Evolutionary conservation across 257 asterid species (phyloP).

Genomic region (Eustoma russellianum): DNA sequence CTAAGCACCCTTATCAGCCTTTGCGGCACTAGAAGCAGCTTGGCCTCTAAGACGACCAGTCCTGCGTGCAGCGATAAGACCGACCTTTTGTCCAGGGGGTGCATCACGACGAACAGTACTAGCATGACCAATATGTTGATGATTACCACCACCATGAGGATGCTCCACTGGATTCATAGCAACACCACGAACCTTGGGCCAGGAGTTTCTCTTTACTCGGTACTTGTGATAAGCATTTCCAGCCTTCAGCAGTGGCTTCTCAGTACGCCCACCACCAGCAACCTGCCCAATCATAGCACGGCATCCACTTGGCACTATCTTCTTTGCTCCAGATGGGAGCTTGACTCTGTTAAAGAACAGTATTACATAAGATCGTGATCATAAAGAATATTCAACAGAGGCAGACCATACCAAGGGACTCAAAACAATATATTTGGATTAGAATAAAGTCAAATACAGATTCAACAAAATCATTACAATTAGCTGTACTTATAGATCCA

Average conservation of each 20-base stretch:
- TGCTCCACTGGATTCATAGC: slow-evolving; percentile 83
- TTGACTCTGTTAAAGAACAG: slow-evolving; percentile 30
- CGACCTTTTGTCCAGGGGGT: slow-evolving; percentile 82
- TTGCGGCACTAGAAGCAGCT: slow-evolving; percentile 67
- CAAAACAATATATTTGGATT: no score
- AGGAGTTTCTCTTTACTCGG: slow-evolving; percentile 65
- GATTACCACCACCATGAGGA: slow-evolving; percentile 93
- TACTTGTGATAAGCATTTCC: slow-evolving; percentile 72
- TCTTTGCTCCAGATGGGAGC: slow-evolving; percentile 81
- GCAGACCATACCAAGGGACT: no score
- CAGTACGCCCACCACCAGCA: slow-evolving; percentile 81
- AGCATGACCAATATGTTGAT: slow-evolving; percentile 80
- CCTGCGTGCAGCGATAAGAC: slow-evolving; percentile 75
- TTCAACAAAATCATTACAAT: no score
- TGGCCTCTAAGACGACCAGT: slow-evolving; percentile 81
- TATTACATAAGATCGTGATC: background rate
- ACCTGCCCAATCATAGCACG: slow-evolving; percentile 88
- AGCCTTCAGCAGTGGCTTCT: slow-evolving; percentile 69
- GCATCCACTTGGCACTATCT: slow-evolving; percentile 65
- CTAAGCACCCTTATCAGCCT: slow-evolving; percentile 37
- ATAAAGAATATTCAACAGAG: no score
- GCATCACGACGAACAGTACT: slow-evolving; percentile 77
- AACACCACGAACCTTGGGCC: slow-evolving; percentile 92
- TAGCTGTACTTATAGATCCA: no score
- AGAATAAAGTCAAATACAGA: no score